Evolutionary conservation across 495 filamentous ascomycete genomes (phyloP).

Genomic region (Daldinia bambusicola): DNA sequence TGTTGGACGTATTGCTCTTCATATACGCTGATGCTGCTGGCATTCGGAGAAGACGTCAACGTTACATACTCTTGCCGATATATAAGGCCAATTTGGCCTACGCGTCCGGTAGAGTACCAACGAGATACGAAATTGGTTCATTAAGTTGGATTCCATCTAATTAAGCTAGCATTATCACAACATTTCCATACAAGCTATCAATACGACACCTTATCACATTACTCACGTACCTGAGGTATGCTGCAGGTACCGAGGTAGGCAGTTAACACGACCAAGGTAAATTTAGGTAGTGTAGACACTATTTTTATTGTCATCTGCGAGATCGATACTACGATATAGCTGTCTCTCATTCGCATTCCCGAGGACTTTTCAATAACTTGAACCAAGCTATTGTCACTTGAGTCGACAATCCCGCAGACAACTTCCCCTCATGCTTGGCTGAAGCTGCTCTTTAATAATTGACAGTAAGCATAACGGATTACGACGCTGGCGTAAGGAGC

Average conservation of each 20-base stretch:
- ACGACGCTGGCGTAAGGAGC: slow-evolving; percentile 19
- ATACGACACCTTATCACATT: neutral
- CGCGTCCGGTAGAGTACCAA: neutral
- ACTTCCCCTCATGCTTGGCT: slow-evolving; percentile 20
- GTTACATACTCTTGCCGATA: neutral
- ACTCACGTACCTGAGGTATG: too few species aligned
- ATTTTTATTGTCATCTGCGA: slow-evolving; percentile 34
- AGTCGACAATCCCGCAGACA: slow-evolving; percentile 21
- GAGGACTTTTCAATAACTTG: slow-evolving; percentile 26
- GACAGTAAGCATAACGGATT: slow-evolving; percentile 2
- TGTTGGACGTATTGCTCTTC: neutral
- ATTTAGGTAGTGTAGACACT: slow-evolving; percentile 26
- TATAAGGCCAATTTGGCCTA: neutral
- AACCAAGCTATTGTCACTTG: slow-evolving; percentile 24
- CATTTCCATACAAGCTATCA: neutral
- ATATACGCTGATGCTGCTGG: neutral
- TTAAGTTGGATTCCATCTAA: neutral
- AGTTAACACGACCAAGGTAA: neutral
- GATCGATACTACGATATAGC: slow-evolving; percentile 38
- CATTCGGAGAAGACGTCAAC: neutral
- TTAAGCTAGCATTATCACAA: neutral
- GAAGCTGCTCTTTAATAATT: slow-evolving; percentile 14
- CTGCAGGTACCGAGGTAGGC: neutral
- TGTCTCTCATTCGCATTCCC: slow-evolving; percentile 28
- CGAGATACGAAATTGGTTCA: neutral